Percentiles rank a stretch among this genome's conserved stretches.
phyloP scores from a whole-genome alignment of 2,329 filamentous ascomycete genomes.

The Paecilomyces dactylethromorphus region DNA sequence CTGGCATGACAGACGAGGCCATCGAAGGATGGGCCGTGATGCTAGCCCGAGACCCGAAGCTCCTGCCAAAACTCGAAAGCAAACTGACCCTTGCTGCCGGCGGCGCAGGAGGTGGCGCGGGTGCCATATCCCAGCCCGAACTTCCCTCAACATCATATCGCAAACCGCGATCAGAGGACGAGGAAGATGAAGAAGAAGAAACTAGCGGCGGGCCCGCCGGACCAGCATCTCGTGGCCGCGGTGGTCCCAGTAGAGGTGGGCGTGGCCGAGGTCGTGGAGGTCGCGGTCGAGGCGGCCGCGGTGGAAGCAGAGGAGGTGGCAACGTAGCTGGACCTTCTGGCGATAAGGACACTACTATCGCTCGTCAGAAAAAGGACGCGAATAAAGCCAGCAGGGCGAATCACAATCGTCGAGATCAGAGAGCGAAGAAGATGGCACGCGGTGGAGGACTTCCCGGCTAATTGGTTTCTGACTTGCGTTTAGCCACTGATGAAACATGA shows the following conservation, averaged over 20 bases:
- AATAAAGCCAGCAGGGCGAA: slow-evolving; percentile 78
- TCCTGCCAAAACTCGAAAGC: slow-evolving; percentile 63
- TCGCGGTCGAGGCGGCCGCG: slow-evolving; percentile 44
- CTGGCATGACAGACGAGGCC: slow-evolving; percentile 85
- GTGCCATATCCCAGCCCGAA: slow-evolving; percentile 50
- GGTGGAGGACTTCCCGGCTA: slow-evolving; percentile 38
- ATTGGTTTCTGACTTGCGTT: background rate
- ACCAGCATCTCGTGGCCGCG: slow-evolving; percentile 23
- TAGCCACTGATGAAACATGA: background rate
- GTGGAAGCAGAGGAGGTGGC: slow-evolving; percentile 48
- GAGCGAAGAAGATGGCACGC: slow-evolving; percentile 56
- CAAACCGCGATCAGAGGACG: slow-evolving; percentile 23
- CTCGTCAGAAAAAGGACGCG: slow-evolving; percentile 71
- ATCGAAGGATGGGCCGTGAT: slow-evolving; percentile 94
- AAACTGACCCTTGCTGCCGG: slow-evolving; percentile 62
- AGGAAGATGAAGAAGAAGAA: slow-evolving; percentile 14
- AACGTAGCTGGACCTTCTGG: slow-evolving; percentile 58
- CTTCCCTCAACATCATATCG: slow-evolving; percentile 62
- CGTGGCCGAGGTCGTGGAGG: slow-evolving; percentile 41
- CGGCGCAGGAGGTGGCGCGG: slow-evolving; percentile 13
- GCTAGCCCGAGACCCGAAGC: slow-evolving; percentile 65
- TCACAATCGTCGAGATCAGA: slow-evolving; percentile 71
- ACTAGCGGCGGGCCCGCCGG: slow-evolving; percentile 22
- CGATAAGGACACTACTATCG: slow-evolving; percentile 65
- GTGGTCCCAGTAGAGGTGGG: slow-evolving; percentile 43